Evolutionary conservation across 2,329 filamentous ascomycete genomes (phyloP), one percentile per base, ranked within the genome.

Genomic region (Geoglossum cookeanum): DNA sequence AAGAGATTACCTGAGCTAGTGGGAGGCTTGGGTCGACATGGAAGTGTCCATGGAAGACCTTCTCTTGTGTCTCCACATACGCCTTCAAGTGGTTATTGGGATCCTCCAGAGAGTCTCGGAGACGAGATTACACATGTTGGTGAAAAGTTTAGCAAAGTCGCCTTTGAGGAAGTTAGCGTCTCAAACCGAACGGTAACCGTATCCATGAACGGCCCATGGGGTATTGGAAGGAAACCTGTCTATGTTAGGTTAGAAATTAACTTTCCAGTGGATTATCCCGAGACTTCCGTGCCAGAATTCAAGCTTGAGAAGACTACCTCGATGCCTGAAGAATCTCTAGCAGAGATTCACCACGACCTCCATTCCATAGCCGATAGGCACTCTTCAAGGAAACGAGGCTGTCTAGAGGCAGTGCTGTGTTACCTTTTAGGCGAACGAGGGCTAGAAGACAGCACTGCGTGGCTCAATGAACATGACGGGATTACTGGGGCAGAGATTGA

Each of bases 121-220:
- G 78, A 80, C 59, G 80, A 83, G 63, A 81, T 83, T 56, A 78
- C 76, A 9, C 71, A 78, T 37, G 78, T 81, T 22, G 78, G 77
- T 8, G 75, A 78, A 57, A 80, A 76, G 57, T 83, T 80, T 63
- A 76, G 72, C 17, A 80, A 80, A 62, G 75, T 83, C 55, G 71
- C 69, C 15, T 81, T 82, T 61, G 79, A 83, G 61, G 72, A 74
- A 6, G 75, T 79, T 42, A 76, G 81, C 64, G 71, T 80, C 51
- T 70, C 72, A 22, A 73, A 74, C 58, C 71, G 78, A 53, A 74
- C 72, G 58, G 73, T 75, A 27, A 75, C 75, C 1, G 74, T 83
- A 49, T 77, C 78, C 1, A 70, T 83, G 58, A 75, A 77, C 62
- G 78, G 78, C 1, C 79, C 79, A 8, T 83, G 79, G 79, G 78